Evolutionary conservation across 2,329 filamentous ascomycete genomes (phyloP).

Genomic region (Botrytis pseudocinerea): DNA sequence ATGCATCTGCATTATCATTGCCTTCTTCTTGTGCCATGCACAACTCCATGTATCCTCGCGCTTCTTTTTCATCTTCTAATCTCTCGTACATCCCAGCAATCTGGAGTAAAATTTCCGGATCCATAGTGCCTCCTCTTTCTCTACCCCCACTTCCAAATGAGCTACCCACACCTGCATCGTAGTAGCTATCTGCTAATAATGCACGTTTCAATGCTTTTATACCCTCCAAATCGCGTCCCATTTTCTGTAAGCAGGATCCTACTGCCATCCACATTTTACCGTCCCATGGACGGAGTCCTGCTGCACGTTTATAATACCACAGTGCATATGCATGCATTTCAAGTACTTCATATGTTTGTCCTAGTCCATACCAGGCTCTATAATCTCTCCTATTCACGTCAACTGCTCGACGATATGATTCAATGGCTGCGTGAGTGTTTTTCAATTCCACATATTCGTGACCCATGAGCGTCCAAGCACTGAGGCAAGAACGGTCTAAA

Average conservation of each 20-base stretch:
- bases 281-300: constrained; percentile 89
- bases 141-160: constrained; percentile 45
- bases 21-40: constrained; percentile 91
- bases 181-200: constrained; percentile 82
- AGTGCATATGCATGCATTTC: constrained; percentile 98
- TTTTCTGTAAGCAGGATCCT: constrained; percentile 86
- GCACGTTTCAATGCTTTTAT: constrained; percentile 96
- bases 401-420: constrained; percentile 92
- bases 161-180: constrained; percentile 61
- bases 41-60: constrained; percentile 92
- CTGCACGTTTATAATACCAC: constrained; percentile 97
- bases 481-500: constrained; percentile 85
- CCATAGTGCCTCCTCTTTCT: constrained; percentile 61
- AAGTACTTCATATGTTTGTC: constrained; percentile 94
- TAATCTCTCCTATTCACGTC: constrained; percentile 97
- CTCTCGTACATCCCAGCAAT: constrained; percentile 89
- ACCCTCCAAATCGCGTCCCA: constrained; percentile 81
- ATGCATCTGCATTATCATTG: constrained; percentile 56
- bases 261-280: constrained; percentile 99
- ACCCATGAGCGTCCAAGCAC: constrained; percentile 97
- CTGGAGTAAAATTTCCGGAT: constrained; percentile 86
- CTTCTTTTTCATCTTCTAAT: constrained; percentile 73
- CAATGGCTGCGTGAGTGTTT: constrained; percentile 96
- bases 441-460: constrained; percentile 99
- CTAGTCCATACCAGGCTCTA: constrained; percentile 95